phyloP scores from a whole-genome alignment of 1,284 basidiomycete species.

The Cryptococcus floricola region DNA sequence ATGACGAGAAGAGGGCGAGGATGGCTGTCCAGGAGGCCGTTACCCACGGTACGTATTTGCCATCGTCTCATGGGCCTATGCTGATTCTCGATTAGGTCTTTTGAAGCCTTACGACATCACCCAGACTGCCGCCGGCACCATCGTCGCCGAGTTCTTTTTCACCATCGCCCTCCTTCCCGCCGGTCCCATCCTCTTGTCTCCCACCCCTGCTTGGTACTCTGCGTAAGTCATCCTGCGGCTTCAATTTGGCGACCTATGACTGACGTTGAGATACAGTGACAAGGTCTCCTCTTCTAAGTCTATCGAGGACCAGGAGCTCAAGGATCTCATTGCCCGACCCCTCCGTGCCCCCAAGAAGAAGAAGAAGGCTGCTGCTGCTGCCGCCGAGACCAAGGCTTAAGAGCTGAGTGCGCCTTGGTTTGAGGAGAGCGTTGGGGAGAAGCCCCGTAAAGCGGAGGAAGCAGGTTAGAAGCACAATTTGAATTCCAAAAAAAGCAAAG shows the following conservation, averaged over 20 bases:
- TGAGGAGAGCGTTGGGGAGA: too few species aligned
- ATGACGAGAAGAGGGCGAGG: conserved; percentile 91
- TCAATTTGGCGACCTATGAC: background rate
- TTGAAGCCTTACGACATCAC: conserved; percentile 50
- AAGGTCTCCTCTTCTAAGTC: conserved; percentile 84
- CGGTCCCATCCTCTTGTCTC: conserved; percentile 68
- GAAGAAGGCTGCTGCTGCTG: conserved; percentile 62
- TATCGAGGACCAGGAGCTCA: conserved; percentile 79
- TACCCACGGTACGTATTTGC: conserved; percentile 61
- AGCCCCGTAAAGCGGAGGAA: too few species aligned
- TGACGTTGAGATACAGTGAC: conserved; percentile 45
- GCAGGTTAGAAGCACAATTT: too few species aligned
- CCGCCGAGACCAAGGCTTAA: conserved; percentile 19
- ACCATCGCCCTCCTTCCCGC: conserved; percentile 80
- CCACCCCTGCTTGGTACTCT: conserved; percentile 70
- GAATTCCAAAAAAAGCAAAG: too few species aligned
- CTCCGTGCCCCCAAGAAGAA: conserved; percentile 88
- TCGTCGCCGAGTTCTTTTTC: conserved; percentile 92
- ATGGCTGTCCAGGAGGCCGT: conserved; percentile 96
- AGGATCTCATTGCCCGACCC: conserved; percentile 69
- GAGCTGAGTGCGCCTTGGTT: background rate
- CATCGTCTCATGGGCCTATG: background rate
- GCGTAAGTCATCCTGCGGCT: conserved; percentile 50
- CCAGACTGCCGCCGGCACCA: conserved; percentile 72
- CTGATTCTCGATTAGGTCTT: conserved; percentile 26